phyloP scores from a whole-genome alignment of 495 filamentous ascomycete genomes.

The Friedmanniomyces endolithicus region DNA sequence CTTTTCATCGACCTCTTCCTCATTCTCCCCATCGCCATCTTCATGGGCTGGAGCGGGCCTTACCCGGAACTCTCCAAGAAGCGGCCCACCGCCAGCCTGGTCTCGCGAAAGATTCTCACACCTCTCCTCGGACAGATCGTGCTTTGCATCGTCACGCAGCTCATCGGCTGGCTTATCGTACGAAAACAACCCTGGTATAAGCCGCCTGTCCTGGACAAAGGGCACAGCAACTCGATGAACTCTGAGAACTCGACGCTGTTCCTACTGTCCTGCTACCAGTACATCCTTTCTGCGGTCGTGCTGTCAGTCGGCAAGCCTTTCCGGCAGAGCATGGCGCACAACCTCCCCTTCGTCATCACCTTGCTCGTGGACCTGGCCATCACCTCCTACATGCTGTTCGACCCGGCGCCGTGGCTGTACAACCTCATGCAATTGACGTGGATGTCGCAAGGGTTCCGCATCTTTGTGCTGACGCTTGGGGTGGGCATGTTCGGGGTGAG shows the following conservation, averaged over 20 bases:
- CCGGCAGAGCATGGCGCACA: constrained; percentile 64
- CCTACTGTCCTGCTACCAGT: constrained; percentile 83
- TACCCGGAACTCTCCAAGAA: constrained; percentile 68
- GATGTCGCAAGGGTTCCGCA: constrained; percentile 57
- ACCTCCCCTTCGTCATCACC: constrained; percentile 72
- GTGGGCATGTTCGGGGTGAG: constrained; percentile 51
- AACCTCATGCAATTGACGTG: constrained; percentile 75
- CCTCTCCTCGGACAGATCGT: constrained; percentile 80
- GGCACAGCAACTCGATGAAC: constrained; percentile 73
- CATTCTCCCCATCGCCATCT: constrained; percentile 92
- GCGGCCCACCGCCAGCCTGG: constrained; percentile 80
- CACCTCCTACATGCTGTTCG: constrained; percentile 63
- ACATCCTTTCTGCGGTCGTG: constrained; percentile 77
- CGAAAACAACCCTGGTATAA: constrained; percentile 73
- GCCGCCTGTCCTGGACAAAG: constrained; percentile 58
- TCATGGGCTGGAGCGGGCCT: constrained; percentile 94
- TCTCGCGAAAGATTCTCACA: constrained; percentile 83
- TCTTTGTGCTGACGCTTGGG: constrained; percentile 56
- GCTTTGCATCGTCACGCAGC: constrained; percentile 69
- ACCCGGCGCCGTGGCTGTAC: constrained; percentile 53
- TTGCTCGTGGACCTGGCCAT: constrained; percentile 54
- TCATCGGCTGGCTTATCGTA: constrained; percentile 58
- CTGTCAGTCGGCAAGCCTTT: constrained; percentile 84
- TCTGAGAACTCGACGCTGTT: constrained; percentile 89
- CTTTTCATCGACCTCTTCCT: constrained; percentile 87